Evolutionary conservation across 2,329 filamentous ascomycete genomes (phyloP).

Genomic region (Chrysosporium keratinophilum): DNA sequence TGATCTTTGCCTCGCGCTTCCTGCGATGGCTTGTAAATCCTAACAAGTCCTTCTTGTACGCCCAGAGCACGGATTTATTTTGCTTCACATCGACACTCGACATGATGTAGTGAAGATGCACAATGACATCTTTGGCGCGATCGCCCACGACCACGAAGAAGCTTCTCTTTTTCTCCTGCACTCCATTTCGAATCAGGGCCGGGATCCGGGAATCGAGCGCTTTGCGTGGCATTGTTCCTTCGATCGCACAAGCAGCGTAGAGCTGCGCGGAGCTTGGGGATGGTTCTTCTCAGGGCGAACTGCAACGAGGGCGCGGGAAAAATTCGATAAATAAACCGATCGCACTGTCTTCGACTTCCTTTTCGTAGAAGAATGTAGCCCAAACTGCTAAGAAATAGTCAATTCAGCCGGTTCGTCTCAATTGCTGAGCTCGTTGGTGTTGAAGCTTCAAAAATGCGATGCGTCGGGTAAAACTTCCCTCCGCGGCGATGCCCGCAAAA

Average conservation of each 20-base stretch:
- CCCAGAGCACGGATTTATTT: slow-evolving; percentile 95
- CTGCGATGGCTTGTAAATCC: slow-evolving; percentile 94
- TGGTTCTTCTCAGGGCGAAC: not conserved
- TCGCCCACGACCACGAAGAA: slow-evolving; percentile 97
- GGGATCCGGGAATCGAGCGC: slow-evolving; percentile 78
- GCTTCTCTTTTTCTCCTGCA: slow-evolving; percentile 90
- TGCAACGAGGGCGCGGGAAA: no score
- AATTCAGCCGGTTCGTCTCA: not conserved
- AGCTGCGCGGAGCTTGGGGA: not conserved
- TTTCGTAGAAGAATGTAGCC: no score
- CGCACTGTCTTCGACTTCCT: no score
- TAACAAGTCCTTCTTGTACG: slow-evolving; percentile 94
- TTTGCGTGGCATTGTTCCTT: slow-evolving; percentile 35
- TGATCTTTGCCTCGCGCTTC: slow-evolving; percentile 97
- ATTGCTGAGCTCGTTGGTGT: not conserved
- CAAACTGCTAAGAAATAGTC: not conserved
- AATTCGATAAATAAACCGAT: no score
- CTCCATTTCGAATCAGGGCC: slow-evolving; percentile 79
- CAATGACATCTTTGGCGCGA: slow-evolving; percentile 89
- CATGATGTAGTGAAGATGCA: slow-evolving; percentile 89
- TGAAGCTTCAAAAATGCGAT: not conserved
- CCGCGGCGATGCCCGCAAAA: not conserved
- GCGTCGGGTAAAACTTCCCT: slow-evolving; percentile 7
- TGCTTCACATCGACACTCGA: slow-evolving; percentile 81
- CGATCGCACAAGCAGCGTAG: not conserved